Conservation (phyloP, 1,139 yeast genomes). For the Petasospora fabianii region DNA sequence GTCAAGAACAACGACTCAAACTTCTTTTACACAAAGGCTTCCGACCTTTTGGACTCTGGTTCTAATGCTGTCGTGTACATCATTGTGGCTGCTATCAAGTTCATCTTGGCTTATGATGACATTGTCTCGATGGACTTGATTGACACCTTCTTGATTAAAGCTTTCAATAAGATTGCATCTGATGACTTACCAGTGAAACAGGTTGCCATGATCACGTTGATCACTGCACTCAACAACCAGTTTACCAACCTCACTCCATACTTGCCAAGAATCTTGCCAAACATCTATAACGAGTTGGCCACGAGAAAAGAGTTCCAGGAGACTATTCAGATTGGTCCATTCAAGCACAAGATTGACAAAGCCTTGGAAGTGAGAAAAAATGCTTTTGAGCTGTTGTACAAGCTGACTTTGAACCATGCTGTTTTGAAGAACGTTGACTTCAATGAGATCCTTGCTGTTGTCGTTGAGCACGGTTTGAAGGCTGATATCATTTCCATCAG, state of each 20-base stretch:
- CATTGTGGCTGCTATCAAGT: conserved; percentile 36
- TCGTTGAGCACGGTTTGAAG: conserved; percentile 22
- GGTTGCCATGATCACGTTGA: conserved; percentile 54
- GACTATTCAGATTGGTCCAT: conserved; percentile 80
- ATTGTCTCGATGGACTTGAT: conserved; percentile 23
- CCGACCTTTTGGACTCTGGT: conserved; percentile 18
- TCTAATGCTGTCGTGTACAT: conserved; percentile 23
- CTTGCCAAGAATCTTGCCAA: conserved; percentile 48
- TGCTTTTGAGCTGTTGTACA: conserved; percentile 66
- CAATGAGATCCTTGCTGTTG: conserved; percentile 22
- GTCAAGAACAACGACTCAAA: conserved; percentile 23
- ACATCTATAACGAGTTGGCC: conserved; percentile 51
- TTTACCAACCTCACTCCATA: conserved; percentile 48
- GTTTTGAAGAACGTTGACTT: conserved; percentile 21
- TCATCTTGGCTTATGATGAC: conserved; percentile 27
- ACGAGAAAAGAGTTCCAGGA: conserved; percentile 58
- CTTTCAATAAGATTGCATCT: conserved; percentile 34
- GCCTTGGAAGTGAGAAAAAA: conserved; percentile 74
- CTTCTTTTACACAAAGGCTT: conserved; percentile 22
- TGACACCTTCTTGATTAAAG: conserved; percentile 25
- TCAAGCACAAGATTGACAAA: conserved; percentile 77
- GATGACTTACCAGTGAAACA: conserved; percentile 43
- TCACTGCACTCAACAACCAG: conserved; percentile 58
- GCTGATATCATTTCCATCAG: conserved; percentile 26
- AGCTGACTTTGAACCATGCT: conserved; percentile 37